Evolutionary conservation across 306 rosid species (phyloP).

Genomic region (Pachyrhizus erosus): DNA sequence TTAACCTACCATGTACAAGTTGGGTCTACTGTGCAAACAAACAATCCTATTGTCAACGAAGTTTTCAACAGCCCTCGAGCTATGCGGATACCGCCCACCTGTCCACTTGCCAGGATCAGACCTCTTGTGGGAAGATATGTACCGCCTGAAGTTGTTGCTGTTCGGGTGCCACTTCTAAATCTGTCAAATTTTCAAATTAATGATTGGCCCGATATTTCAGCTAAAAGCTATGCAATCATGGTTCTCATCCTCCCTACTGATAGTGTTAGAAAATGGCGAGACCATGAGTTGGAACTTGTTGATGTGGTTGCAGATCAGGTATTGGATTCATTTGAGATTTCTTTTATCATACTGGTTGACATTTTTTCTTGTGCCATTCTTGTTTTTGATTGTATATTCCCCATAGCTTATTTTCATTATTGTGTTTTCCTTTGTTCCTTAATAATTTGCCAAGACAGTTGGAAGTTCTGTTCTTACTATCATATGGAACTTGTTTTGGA

Average conservation of each 20-base stretch:
- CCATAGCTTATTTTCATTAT: background rate
- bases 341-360: conserved; percentile 18
- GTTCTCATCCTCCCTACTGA: conserved; percentile 90
- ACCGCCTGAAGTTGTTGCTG: conserved; percentile 88
- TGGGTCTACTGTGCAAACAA: conserved; percentile 72
- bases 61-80: conserved; percentile 80
- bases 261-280: conserved; percentile 86
- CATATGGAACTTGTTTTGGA: conserved; percentile 33
- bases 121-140: conserved; percentile 74
- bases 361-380: background rate
- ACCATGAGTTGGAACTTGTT: conserved; percentile 88
- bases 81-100: conserved; percentile 65
- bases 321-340: conserved; percentile 62
- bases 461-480: conserved; percentile 31
- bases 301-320: conserved; percentile 99
- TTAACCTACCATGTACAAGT: conserved; percentile 72
- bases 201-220: conserved; percentile 83
- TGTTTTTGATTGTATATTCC: background rate
- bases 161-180: conserved; percentile 84
- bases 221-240: conserved; percentile 88
- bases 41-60: conserved; percentile 71
- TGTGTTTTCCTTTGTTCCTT: background rate
- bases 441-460: conserved; percentile 20
- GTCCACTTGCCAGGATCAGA: conserved; percentile 80
- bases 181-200: conserved; percentile 84